A percentile compares a stretch with the other conserved stretches of the same genome.
Conservation (phyloP, 2,329 filamentous ascomycete genomes). For the Colletotrichum graminicola region DNA sequence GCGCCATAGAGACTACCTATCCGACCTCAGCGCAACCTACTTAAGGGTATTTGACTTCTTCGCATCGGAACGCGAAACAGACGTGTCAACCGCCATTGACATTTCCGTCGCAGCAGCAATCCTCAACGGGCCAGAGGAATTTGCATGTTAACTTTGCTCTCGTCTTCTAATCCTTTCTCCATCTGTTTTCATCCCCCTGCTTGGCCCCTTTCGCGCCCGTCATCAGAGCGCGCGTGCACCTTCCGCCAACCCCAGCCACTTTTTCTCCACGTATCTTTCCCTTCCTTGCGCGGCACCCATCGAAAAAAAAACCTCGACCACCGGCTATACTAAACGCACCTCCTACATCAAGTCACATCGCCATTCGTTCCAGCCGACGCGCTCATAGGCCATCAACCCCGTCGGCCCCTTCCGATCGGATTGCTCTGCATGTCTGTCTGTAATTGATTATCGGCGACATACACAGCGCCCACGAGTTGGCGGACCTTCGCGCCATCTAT, state of each 20-base stretch:
- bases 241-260: slow-evolving; percentile 36
- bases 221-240: slow-evolving; percentile 25
- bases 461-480: slow-evolving; percentile 20
- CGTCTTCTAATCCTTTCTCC: background rate
- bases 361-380: slow-evolving; percentile 25
- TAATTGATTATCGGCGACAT: slow-evolving; percentile 36
- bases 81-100: slow-evolving; percentile 2
- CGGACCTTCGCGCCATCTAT: slow-evolving; percentile 8
- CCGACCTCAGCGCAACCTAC: slow-evolving; percentile 11
- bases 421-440: slow-evolving; percentile 33
- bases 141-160: background rate
- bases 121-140: background rate
- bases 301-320: slow-evolving; percentile 34
- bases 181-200: slow-evolving; percentile 1
- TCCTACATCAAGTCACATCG: slow-evolving; percentile 30
- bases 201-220: slow-evolving; percentile 7
- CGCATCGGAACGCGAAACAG: slow-evolving; percentile 4
- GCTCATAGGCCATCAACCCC: slow-evolving; percentile 26
- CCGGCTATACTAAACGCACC: slow-evolving; percentile 15
- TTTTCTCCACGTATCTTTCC: slow-evolving; percentile 40
- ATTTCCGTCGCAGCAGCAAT: slow-evolving; percentile 1
- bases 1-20: background rate
- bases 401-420: slow-evolving; percentile 18
- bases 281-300: slow-evolving; percentile 29
- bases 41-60: slow-evolving; percentile 21